Evolutionary conservation across 768 basidiomycete species (phyloP), one percentile per base, ranked within the genome.

Genomic region (Albatrellus ellisii): DNA sequence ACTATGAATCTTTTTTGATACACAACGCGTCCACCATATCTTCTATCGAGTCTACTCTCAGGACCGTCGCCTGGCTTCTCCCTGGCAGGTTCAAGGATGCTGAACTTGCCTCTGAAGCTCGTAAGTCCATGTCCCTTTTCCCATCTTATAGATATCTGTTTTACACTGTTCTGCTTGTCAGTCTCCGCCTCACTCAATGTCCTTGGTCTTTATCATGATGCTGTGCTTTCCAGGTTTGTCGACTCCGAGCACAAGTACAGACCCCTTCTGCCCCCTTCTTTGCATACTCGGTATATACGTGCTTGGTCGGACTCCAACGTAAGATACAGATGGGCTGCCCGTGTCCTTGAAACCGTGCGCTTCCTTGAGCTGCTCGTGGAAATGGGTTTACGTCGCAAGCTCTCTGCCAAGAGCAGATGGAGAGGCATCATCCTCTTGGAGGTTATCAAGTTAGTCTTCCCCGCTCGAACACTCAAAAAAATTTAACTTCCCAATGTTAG

Each of bases 61-160:
- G 89, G 49, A 91, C 89, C 28, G 63, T 97, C 44, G 91, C 90
- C 35, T 98, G 92, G 91, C 79, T 98, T 53, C 65, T 98, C 33
- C 94, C 94, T 33, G 92, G 92, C 46, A 74, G 91, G 49, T 97
- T 98, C 73, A 90, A 89, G 62, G 92, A 97, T 70, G 90, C 91
- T 35, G 92, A 97, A 59, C 67, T 98, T 38, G 91, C 87, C 46
- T 90, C 89, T 10, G 94, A 98, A 73, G 77, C 83, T 54, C 67
- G 92, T 94, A 51, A 71, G 90, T 85, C 47, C 42, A n/a, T n/a
- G n/a, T n/a, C n/a, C 42, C 38, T 46, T 15, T 37, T 46, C 34
- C 52, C 46, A 17, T 25, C 41, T 36, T 42, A 38, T 25, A 26
- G 35, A 41, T 47, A 26, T 39, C 28, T 34, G 37, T 44, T 20